These are phyloP conservation scores for Pythium plurisporium DNA, from an alignment of 352 stramenopile species.

Conservation along the genomic window DNA sequence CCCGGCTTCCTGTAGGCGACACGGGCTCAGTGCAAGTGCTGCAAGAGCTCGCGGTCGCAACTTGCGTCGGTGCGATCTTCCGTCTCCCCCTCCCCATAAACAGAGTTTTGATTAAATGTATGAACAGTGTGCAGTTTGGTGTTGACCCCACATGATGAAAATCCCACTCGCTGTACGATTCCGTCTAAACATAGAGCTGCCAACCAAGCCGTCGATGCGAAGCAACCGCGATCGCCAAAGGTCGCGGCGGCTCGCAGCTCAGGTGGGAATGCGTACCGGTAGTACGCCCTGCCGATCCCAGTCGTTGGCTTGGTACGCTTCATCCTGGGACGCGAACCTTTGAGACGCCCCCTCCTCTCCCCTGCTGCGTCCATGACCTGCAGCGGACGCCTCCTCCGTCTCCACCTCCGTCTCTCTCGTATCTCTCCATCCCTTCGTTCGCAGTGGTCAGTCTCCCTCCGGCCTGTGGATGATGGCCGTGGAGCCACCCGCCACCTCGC, in stretches of 20 bases:
- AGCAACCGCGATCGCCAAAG: constrained; percentile 7
- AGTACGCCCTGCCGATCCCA: neutral
- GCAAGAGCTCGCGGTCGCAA: constrained; percentile 25
- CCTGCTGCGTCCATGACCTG: constrained; percentile 15
- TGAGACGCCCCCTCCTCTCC: neutral
- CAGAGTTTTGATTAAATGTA: constrained; percentile 4
- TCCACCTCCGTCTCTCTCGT: neutral
- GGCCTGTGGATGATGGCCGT: constrained; percentile 17
- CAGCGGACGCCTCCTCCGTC: neutral
- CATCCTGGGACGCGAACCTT: neutral
- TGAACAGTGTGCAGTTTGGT: too few species aligned
- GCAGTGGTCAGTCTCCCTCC: neutral
- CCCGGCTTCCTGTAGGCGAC: neutral
- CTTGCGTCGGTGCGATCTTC: too few species aligned
- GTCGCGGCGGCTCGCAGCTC: constrained; percentile 8
- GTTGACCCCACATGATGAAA: too few species aligned
- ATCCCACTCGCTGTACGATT: too few species aligned
- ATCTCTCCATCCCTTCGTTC: neutral
- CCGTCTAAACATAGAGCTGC: neutral
- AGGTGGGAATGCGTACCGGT: neutral
- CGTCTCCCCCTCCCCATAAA: too few species aligned
- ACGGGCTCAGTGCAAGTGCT: constrained; percentile 44
- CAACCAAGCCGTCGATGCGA: too few species aligned
- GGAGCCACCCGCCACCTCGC: constrained; percentile 10
- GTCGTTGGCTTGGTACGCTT: neutral